Evolutionary conservation across 495 filamentous ascomycete genomes (phyloP), one percentile per base, ranked within the genome.

Genomic region (Podospora appendiculata): DNA sequence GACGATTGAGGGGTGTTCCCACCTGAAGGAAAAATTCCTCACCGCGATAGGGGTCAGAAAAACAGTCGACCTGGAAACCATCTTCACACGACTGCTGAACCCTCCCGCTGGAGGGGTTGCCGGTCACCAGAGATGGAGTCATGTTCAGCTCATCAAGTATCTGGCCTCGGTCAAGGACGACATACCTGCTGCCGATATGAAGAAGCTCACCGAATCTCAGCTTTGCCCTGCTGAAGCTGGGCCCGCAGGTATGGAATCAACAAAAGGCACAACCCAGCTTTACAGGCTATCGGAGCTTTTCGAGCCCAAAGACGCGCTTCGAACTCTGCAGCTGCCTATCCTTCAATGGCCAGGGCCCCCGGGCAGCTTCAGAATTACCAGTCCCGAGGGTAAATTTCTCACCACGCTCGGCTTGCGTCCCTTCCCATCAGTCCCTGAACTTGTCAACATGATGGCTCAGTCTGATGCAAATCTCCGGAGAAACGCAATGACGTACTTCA

Each of bases 111-210:
- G 66, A 18, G 70, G 71, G 47, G 66, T 64, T 36, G 58, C 66
- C n/a, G 66, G 58, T n/a, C 58, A 66, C 41, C 67, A 73, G 14
- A 89, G 85, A 74, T 95, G 87, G 89, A 94, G 84, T 57, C 93
- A 97, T 64, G 83, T 94, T 43, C 91, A 97, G 58, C 76, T 99
- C 13, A 92, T 99, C 68, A 88, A 85, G 54, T 99, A 99, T 59
- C 79, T 99, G 41, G 79, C 88, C 9, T 92, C 90, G 13, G 90
- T 99, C 8, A 80, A 81, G 48, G 81, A 90, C 45, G 94, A 99
- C 61, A 96, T 99, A 50, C 94, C 93, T 8, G 59, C 68, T 10
- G 85, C 84, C 34, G 94, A 99, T 65, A 79, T 96, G 49, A 83
- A 80, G 55, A 85, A 85, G 55, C 79, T 99, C 32, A 86, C 76